phyloP scores from a whole-genome alignment of 805 yeast genomes.

The Starmerella cellae region DNA sequence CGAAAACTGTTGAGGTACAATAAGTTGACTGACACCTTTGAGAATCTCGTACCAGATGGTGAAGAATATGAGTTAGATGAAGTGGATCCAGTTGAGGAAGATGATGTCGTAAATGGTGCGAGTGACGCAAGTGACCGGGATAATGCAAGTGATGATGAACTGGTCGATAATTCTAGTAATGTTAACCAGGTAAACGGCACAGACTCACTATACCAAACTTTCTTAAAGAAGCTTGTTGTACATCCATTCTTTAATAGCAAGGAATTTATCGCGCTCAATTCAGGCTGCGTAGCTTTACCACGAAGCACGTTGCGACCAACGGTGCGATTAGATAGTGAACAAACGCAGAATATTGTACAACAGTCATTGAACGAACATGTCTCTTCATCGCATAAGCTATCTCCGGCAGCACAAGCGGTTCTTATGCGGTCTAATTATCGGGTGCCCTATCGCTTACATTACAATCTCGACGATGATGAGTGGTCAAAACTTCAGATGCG shows the following conservation, averaged over 20 bases:
- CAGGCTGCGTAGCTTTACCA: constrained; percentile 10
- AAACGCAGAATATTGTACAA: constrained; percentile 4
- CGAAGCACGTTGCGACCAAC: constrained; percentile 10
- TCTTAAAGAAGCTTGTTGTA: not conserved
- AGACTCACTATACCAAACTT: not conserved
- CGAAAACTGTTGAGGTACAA: not conserved
- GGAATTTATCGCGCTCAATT: constrained; percentile 1
- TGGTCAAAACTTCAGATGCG: constrained; percentile 3
- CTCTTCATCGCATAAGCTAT: not conserved
- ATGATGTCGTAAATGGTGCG: not conserved
- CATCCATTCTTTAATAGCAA: not conserved
- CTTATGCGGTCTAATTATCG: constrained; percentile 13
- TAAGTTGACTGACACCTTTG: not conserved
- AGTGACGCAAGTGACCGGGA: not conserved
- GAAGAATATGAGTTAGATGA: not conserved
- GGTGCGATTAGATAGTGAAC: constrained; percentile 2
- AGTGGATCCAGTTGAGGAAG: not conserved
- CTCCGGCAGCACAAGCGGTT: not conserved
- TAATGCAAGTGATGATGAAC: not conserved
- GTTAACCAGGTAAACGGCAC: too few species aligned
- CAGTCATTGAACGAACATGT: not conserved
- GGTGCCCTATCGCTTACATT: constrained; percentile 6
- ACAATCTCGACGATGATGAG: constrained; percentile 4
- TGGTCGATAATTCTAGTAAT: not conserved
- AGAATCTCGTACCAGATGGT: not conserved